Conservation (phyloP, 805 yeast species). For the Candida taoyuanica region DNA sequence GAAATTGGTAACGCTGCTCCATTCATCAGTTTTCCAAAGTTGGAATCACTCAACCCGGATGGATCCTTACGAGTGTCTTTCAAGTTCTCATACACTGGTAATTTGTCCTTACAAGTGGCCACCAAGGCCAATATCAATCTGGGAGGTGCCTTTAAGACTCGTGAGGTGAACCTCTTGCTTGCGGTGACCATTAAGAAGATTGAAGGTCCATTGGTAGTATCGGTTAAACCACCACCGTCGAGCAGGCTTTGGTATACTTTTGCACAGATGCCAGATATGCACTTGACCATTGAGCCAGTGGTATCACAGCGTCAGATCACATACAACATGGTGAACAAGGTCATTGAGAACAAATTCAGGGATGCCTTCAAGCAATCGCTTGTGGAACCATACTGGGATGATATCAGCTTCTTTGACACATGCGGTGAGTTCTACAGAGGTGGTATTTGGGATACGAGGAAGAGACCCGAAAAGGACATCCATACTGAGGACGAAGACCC, state of each 20-base stretch:
- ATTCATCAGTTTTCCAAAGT: conserved; percentile 63
- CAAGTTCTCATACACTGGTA: conserved; percentile 68
- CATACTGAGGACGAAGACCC: conserved; percentile 6
- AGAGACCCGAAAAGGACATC: conserved; percentile 18
- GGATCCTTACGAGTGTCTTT: conserved; percentile 65
- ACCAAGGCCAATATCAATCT: conserved; percentile 75
- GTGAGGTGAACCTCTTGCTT: conserved; percentile 72
- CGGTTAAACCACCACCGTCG: conserved; percentile 86
- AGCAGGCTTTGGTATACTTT: conserved; percentile 89
- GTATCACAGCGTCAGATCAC: conserved; percentile 80
- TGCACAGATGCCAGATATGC: conserved; percentile 70
- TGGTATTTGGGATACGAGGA: conserved; percentile 76
- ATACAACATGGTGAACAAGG: conserved; percentile 72
- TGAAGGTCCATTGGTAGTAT: conserved; percentile 67
- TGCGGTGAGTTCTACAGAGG: conserved; percentile 73
- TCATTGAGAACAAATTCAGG: conserved; percentile 70
- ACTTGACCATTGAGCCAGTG: conserved; percentile 81
- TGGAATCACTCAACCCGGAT: conserved; percentile 69
- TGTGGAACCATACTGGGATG: conserved; percentile 89
- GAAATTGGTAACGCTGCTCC: conserved; percentile 82
- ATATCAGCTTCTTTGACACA: conserved; percentile 66
- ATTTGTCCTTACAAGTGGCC: conserved; percentile 68
- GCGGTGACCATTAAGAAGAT: conserved; percentile 63
- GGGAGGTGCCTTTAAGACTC: conserved; percentile 65
- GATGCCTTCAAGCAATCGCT: conserved; percentile 76